Evolutionary conservation across 495 filamentous ascomycete species (phyloP), one percentile per base, ranked within the genome.

Genomic region (Staphylotrichum longicolle): DNA sequence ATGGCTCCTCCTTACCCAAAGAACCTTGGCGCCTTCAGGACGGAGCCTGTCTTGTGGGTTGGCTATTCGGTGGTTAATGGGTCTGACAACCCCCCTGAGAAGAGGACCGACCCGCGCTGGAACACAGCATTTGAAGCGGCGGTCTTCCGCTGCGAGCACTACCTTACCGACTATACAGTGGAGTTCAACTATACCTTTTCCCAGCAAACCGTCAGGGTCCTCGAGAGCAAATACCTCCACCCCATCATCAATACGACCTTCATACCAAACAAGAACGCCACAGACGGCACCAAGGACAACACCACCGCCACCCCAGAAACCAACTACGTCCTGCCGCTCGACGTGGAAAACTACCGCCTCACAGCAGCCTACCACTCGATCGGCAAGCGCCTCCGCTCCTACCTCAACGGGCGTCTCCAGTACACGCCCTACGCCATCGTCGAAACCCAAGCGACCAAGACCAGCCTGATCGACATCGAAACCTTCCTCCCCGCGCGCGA

Each of bases 31-130:
- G 68, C 66, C 20, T 62, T 70, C 41, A 50, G 66, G 20, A 66
- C 63, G n/a, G 70, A 72, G 35, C 70, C 70, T 0, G 54, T 67
- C 30, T 39, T 72, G 2, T 72, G 68, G 68, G 61, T 70, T 30
- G 70, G 68, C 5, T 63, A 69, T 47, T 60, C 62, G 1, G 54
- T 49, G 40, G 33, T 9, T 5, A 57, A 15, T 3, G 20, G 53
- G 6, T 34, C 61, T 5, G 57, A 50, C 40, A 39, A 59, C 9
- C 53, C 63, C 12, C 68, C 64, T 1, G 30, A 20, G 3, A 60
- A 57, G 20, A 37, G 50, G 4, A 41, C 4, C 2, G 53, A 49
- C 8, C n/a, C 57, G 1, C 39, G 46, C 10, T 70, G 53, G 56
- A 39, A 68, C 54, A 48, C 59, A 3, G 61, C 57, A 0, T 70